A percentile compares a stretch with the other conserved stretches of the same genome.
These are phyloP conservation scores for Suillus spraguei DNA, from an alignment of 768 basidiomycete genomes.

Conservation along the genomic window DNA sequence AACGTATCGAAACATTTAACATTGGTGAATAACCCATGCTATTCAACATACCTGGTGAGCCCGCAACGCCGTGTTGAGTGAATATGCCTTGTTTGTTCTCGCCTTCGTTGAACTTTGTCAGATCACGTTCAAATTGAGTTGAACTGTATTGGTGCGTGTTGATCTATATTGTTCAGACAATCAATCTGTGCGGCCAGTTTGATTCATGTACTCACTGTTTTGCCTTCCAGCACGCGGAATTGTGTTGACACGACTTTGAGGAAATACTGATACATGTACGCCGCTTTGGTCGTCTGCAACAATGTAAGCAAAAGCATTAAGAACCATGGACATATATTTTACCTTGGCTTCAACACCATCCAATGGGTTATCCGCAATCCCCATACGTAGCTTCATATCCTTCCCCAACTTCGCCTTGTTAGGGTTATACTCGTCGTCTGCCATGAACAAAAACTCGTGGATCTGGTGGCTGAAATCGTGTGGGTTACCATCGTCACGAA, in stretches of 20 bases:
- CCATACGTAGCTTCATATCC: slow-evolving; percentile 71
- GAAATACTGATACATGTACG: slow-evolving; percentile 99
- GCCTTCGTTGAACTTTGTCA: slow-evolving; percentile 61
- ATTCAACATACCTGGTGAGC: slow-evolving; percentile 60
- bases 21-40: background rate
- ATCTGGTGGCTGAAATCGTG: slow-evolving; percentile 95
- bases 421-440: slow-evolving; percentile 80
- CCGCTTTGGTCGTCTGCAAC: slow-evolving; percentile 66
- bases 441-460: slow-evolving; percentile 76
- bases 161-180: slow-evolving; percentile 44
- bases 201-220: slow-evolving; percentile 48
- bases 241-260: slow-evolving; percentile 97
- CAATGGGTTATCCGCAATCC: slow-evolving; percentile 76
- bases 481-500: slow-evolving; percentile 81
- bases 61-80: slow-evolving; percentile 71
- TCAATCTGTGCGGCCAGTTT: too few species aligned
- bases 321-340: slow-evolving; percentile 22
- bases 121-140: slow-evolving; percentile 94
- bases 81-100: slow-evolving; percentile 66
- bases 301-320: slow-evolving; percentile 12
- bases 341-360: slow-evolving; percentile 66
- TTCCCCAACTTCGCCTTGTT: slow-evolving; percentile 62
- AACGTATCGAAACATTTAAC: slow-evolving; percentile 10
- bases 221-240: slow-evolving; percentile 82
- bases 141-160: slow-evolving; percentile 95